Base-by-base conservation (phyloP, 768 basidiomycete genomes). In the Amanita thiersii region DNA sequence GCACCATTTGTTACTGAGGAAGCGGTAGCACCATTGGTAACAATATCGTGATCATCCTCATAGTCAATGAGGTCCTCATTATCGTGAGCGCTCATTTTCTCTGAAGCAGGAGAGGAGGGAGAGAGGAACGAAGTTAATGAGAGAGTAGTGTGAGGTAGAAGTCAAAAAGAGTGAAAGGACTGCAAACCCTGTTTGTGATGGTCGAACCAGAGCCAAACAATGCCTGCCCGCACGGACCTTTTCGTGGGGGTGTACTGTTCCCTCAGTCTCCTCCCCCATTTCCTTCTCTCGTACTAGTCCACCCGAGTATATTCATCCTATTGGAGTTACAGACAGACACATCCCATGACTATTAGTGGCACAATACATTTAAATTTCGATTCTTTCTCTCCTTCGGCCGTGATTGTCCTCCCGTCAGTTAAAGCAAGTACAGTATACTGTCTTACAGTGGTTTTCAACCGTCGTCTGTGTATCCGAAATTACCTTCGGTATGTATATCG, bases 31-130 rank as follows among this genome's bases (percentile, higher is more conserved):
- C 77, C 76, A 45, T 72, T 80, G 39, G 83, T 71, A 44, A 79
- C 69, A 47, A 84, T 72, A 55, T 89, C 86, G 53, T 88, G 77
- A 59, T 89, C 88, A 52, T 92, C 89, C 64, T 92, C 89, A 70
- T 91, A 92, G 71, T 92, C 90, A 61, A 92, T 88, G 32, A 92
- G 80, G 56, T 92, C 88, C 59, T 91, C 88, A 61, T 85, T 85
- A 67, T 89, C 88, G 69, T 83, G 77, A 34, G 74, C 75, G 64
- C 78, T 84, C 86, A 88, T 89, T 59, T 62, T 64, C 23, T 26
- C 15, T 28, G 26, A 7, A 28, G n/a, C 30, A 40, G 47, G 50
- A 55, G 57, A 40, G 44, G 37, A 33, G 29, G 26, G 20, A 29
- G 14, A 39, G 20, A 38, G 31, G 18, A 21, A 43, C n/a, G n/a